Base-by-base conservation (phyloP, 805 yeast genomes). In the Sugiyamaella marilandica region DNA sequence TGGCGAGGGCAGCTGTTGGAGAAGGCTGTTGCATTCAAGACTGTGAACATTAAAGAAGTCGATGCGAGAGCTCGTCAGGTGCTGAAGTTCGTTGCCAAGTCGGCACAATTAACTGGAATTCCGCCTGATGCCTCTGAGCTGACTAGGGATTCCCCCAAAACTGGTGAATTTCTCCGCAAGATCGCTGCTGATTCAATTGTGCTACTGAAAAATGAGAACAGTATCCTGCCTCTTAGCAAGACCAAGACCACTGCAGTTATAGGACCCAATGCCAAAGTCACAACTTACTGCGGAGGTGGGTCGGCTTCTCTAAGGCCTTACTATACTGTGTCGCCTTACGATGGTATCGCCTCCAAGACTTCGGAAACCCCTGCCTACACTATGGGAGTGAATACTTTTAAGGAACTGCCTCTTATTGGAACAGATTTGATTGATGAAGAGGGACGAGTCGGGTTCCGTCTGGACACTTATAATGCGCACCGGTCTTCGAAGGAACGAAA, bases 251-350 rank as follows among this genome's bases (percentile, higher is more conserved):
- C 74, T 33, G 79, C 80, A 1, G 76, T 82, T 16, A 77, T 82
- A 60, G 87, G 87, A 2, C 84, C 85, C 35, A 79, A 78, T 56
- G 84, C 80, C 26, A 77, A 72, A 56, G 65, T 62, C 45, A 70
- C 80, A 5, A 73, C 75, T 37, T 76, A 71, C 55, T 75, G 80
- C 21, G 85, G 86, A 53, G 86, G 86, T 56, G 86, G 86, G 7
- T 80, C 84, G 18, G 84, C 85, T 35, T 69, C 80, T 10, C 66
- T 78, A 56, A 65, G 66, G 19, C 74, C 81, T 3, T 73, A 77
- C 61, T 77, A 79, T 62, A 67, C 72, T 13, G 70, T 77, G 8
- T 66, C 80, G 11, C 82, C 82, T 2, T 73, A 63, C 43, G 76
- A 78, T 14, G 81, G 77, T 14, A 74, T 80, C 51, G 51, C 63